Evolutionary conservation across 2,329 filamentous ascomycete genomes (phyloP).

Genomic region (Paecilomyces sp.): DNA sequence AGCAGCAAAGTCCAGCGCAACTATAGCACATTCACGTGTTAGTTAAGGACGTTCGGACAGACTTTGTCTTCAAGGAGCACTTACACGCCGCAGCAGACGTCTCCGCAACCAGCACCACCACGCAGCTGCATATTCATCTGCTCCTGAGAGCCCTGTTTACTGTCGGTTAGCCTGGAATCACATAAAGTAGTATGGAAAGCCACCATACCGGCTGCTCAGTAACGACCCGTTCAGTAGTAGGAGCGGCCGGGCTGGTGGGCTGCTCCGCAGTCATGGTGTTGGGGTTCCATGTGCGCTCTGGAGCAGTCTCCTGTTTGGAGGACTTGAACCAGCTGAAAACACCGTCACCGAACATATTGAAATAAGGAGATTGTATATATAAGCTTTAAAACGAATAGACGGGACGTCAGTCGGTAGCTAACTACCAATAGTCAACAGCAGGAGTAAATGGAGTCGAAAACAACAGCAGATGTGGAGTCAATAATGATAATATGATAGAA

Average conservation of each 20-base stretch:
- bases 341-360: slow-evolving; percentile 11
- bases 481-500: background rate
- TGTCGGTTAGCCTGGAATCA: background rate
- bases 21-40: slow-evolving; percentile 6
- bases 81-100: slow-evolving; percentile 26
- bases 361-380: background rate
- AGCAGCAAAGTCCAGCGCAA: slow-evolving; percentile 23
- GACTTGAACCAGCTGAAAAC: slow-evolving; percentile 27
- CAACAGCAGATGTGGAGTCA: background rate
- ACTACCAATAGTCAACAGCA: too few relatives aligned
- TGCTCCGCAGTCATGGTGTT: slow-evolving; percentile 25
- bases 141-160: slow-evolving; percentile 12
- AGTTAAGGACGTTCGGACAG: background rate
- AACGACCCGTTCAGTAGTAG: slow-evolving; percentile 14
- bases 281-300: slow-evolving; percentile 21
- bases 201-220: slow-evolving; percentile 20
- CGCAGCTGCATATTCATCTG: slow-evolving; percentile 22
- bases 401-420: too few relatives aligned
- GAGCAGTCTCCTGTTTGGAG: slow-evolving; percentile 13
- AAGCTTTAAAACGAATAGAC: too few relatives aligned
- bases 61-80: slow-evolving; percentile 1
- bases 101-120: slow-evolving; percentile 21
- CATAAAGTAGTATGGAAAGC: too few relatives aligned
- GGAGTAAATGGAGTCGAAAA: too few relatives aligned
- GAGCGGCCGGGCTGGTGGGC: slow-evolving; percentile 22